Conservation (phyloP, 2,329 filamentous ascomycete species). For the Cladosporium sp. region DNA sequence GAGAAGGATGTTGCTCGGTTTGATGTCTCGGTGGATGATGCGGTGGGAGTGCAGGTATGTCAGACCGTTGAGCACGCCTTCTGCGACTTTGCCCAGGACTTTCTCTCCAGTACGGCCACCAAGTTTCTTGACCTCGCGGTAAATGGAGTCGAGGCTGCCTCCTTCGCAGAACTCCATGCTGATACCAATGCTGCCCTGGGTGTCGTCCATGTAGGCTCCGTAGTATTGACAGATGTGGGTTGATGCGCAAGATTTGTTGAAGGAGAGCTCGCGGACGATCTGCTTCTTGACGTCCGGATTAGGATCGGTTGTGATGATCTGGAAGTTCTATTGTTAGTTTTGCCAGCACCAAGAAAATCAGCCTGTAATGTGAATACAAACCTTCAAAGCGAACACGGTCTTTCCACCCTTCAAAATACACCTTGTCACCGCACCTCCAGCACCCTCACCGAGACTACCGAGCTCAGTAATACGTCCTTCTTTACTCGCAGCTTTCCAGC, state of each 20-base stretch:
- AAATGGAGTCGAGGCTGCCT: constrained; percentile 92
- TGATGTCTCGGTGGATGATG: constrained; percentile 99
- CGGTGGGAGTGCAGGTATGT: constrained; percentile 94
- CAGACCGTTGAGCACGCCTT: constrained; percentile 87
- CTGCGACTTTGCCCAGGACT: constrained; percentile 92
- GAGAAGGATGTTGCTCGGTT: constrained; percentile 93
- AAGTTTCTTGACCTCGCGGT: constrained; percentile 93
- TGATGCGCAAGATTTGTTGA: constrained; percentile 96
- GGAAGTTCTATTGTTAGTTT: constrained; percentile 8
- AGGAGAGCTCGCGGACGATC: constrained; percentile 91
- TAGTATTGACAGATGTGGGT: constrained; percentile 98
- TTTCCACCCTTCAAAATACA: constrained; percentile 87
- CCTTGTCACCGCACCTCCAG: constrained; percentile 89
- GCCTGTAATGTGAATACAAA: constrained; percentile 37
- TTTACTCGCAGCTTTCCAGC: constrained; percentile 88
- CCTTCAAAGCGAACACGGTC: constrained; percentile 94
- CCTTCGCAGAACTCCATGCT: constrained; percentile 99
- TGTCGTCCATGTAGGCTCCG: constrained; percentile 91
- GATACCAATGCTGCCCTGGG: constrained; percentile 95
- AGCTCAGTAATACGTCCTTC: constrained; percentile 85
- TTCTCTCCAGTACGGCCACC: constrained; percentile 95
- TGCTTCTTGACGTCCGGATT: constrained; percentile 98
- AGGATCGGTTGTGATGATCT: constrained; percentile 98
- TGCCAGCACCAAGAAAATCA: background rate
- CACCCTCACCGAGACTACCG: constrained; percentile 88